Percentiles rank a stretch among this genome's conserved stretches.
Evolutionary conservation across 345 rosid species (phyloP).

Genomic region (Heritiera fomes): DNA sequence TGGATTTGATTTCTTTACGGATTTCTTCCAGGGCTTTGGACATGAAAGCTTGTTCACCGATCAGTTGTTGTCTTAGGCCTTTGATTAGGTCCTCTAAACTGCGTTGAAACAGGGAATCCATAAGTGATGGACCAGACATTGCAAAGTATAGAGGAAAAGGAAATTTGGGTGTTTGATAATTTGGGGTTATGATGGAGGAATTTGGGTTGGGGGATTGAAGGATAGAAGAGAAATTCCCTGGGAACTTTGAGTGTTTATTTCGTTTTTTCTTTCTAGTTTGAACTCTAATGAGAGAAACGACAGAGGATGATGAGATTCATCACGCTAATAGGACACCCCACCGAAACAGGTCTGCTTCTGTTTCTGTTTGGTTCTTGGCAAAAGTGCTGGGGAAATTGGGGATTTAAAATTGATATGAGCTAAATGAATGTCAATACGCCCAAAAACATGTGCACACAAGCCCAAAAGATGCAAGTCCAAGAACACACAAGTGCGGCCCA

Average conservation of each 20-base stretch:
- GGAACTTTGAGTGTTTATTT: not conserved
- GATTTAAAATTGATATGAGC: too few relatives aligned
- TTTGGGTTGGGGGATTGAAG: not conserved
- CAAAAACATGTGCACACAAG: too few relatives aligned
- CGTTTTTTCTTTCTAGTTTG: not conserved
- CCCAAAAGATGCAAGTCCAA: too few relatives aligned
- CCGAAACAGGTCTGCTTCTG: not conserved
- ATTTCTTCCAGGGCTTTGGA: slow-evolving; percentile 78
- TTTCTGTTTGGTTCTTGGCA: too few relatives aligned
- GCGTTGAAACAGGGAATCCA: slow-evolving; percentile 89
- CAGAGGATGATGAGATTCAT: not conserved
- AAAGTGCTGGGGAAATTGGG: too few relatives aligned
- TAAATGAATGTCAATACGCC: too few relatives aligned
- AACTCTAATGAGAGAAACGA: not conserved
- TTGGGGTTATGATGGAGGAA: slow-evolving; percentile 19
- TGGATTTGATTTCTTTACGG: slow-evolving; percentile 82
- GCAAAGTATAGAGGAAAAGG: not conserved
- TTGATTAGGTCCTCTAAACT: slow-evolving; percentile 84
- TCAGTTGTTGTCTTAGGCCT: slow-evolving; percentile 63
- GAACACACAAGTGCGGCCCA: too few relatives aligned
- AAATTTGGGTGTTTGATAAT: not conserved
- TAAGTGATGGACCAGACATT: slow-evolving; percentile 74
- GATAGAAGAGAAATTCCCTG: not conserved
- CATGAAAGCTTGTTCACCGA: slow-evolving; percentile 58
- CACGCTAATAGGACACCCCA: not conserved